A percentile compares a stretch with the other conserved stretches of the same genome.
Conservation (phyloP, 371 early-diverging fungal genomes). For the Synchytrium microbalum region DNA sequence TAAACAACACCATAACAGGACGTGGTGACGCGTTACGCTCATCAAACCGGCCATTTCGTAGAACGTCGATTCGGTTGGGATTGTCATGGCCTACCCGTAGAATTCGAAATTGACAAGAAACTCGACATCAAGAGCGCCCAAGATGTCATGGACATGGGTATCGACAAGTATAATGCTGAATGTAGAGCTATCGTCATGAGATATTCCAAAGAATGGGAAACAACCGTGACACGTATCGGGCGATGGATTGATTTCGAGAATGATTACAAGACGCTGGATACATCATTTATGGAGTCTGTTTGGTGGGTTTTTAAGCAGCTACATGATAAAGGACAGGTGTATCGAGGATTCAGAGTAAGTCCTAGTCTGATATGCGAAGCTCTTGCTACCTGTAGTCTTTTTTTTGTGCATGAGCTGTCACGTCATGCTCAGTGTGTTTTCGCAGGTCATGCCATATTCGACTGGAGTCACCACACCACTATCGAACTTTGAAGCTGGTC, state of each 20-base stretch:
- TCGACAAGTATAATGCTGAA: conserved; percentile 97
- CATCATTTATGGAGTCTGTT: conserved; percentile 95
- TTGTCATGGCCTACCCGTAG: conserved; percentile 99
- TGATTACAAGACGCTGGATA: conserved; percentile 98
- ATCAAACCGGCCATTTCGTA: conserved; percentile 95
- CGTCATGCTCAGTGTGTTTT: neutral
- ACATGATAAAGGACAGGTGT: conserved; percentile 93
- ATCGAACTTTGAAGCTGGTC: conserved; percentile 99
- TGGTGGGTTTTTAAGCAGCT: conserved; percentile 99
- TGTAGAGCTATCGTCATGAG: conserved; percentile 99
- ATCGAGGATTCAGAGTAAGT: conserved; percentile 79
- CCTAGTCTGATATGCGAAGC: neutral
- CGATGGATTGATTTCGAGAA: conserved; percentile 99
- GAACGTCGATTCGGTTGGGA: conserved; percentile 99
- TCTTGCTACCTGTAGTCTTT: neutral
- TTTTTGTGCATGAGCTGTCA: conserved; percentile 1
- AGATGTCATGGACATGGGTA: conserved; percentile 96
- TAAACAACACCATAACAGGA: conserved; percentile 50
- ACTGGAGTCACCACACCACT: conserved; percentile 96
- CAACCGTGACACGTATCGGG: conserved; percentile 95
- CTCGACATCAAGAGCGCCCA: conserved; percentile 84
- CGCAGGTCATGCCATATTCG: conserved; percentile 97
- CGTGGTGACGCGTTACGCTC: conserved; percentile 97
- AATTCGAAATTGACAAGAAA: conserved; percentile 99
- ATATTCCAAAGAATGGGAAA: conserved; percentile 96